A percentile compares a stretch with the other conserved stretches of the same genome.
Conservation (phyloP, 345 rosid genomes). For the Gossypium thurberi region DNA sequence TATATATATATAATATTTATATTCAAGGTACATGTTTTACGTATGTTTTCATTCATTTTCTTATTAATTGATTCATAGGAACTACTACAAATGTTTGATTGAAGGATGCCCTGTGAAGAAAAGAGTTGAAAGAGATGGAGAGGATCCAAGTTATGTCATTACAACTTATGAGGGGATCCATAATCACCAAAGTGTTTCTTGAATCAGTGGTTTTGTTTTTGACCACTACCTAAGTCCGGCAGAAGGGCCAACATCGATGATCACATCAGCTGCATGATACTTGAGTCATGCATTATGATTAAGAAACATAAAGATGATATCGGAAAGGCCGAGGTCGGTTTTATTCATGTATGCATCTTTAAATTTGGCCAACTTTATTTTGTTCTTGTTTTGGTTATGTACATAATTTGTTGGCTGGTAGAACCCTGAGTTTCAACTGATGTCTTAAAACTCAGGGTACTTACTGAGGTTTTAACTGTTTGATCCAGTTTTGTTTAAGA, state of each 20-base stretch:
- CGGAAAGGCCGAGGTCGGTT: background rate
- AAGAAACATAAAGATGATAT: background rate
- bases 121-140: conserved; percentile 80
- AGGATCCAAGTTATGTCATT: conserved; percentile 64
- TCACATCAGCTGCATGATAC: background rate
- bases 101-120: conserved; percentile 87
- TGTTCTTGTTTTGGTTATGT: background rate
- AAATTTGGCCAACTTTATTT: background rate
- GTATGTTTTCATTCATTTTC: background rate
- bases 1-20: background rate
- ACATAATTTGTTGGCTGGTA: background rate
- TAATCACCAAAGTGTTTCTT: conserved; percentile 39
- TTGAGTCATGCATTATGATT: background rate
- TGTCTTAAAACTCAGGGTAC: background rate
- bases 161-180: conserved; percentile 82
- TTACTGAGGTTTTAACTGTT: background rate
- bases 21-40: background rate
- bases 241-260: background rate
- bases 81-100: conserved; percentile 67
- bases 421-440: background rate
- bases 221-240: background rate
- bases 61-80: conserved; percentile 38
- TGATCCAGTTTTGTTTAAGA: background rate
- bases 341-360: background rate
- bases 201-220: background rate